Conservation (phyloP, 2,329 filamentous ascomycete species). For the Phyllosticta citribraziliensis region DNA sequence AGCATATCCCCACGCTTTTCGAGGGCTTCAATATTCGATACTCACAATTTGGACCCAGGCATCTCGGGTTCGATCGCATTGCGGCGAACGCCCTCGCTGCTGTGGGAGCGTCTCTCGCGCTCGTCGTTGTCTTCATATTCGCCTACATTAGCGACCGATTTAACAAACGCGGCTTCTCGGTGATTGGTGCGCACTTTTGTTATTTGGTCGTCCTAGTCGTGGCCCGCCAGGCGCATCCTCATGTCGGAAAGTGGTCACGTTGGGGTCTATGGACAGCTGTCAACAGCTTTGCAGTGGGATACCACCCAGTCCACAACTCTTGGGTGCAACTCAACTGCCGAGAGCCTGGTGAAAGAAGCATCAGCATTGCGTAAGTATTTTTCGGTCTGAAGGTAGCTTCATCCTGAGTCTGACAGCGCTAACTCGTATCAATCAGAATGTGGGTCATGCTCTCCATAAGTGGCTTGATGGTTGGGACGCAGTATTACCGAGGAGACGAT, state of each 20-base stretch:
- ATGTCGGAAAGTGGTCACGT: constrained; percentile 39
- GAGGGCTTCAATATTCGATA: not conserved
- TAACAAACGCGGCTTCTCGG: constrained; percentile 33
- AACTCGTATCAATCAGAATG: constrained; percentile 19
- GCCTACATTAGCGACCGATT: constrained; percentile 40
- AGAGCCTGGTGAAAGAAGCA: constrained; percentile 38
- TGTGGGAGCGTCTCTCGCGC: constrained; percentile 32
- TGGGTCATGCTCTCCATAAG: constrained; percentile 44
- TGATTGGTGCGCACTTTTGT: constrained; percentile 36
- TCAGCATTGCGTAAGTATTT: constrained; percentile 33
- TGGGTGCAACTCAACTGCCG: constrained; percentile 45
- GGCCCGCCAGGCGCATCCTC: constrained; percentile 31
- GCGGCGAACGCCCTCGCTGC: constrained; percentile 40
- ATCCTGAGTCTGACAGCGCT: not conserved
- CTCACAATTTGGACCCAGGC: not conserved
- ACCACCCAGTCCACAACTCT: constrained; percentile 45
- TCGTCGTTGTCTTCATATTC: constrained; percentile 40
- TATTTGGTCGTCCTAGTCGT: constrained; percentile 39
- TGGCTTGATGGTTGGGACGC: constrained; percentile 43
- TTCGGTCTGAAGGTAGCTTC: constrained; percentile 17
- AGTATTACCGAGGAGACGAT: constrained; percentile 38
- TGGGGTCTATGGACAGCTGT: constrained; percentile 44
- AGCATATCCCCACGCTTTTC: not conserved
- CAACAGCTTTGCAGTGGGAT: constrained; percentile 43
- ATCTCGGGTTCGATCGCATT: constrained; percentile 37